Conservation (phyloP, 768 basidiomycete species). For the Pleurotus tuber-regium region DNA sequence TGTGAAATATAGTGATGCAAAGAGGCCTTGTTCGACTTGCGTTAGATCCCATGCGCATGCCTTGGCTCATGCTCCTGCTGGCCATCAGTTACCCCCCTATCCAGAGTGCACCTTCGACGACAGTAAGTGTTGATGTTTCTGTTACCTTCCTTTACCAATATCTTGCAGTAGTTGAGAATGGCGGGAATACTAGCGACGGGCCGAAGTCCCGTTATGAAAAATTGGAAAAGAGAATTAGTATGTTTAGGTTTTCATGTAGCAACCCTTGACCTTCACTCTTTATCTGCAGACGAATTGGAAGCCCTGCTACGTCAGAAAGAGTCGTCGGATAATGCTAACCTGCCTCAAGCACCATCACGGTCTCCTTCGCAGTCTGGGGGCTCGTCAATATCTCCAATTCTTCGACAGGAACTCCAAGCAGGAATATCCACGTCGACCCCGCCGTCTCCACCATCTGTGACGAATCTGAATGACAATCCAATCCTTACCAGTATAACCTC, state of each 20-base stretch:
- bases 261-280: neutral
- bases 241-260: constrained; percentile 21
- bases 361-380: constrained; percentile 11
- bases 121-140: constrained; percentile 32
- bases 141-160: neutral
- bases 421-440: neutral
- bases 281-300: constrained; percentile 60
- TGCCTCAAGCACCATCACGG: constrained; percentile 11
- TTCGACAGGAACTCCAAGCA: constrained; percentile 1
- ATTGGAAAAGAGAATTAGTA: constrained; percentile 68
- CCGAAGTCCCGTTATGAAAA: constrained; percentile 62
- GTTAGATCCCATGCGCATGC: constrained; percentile 73
- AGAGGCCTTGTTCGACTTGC: constrained; percentile 76
- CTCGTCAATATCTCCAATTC: constrained; percentile 5
- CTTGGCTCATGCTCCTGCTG: constrained; percentile 57
- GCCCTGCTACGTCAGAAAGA: constrained; percentile 61
- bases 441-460: neutral
- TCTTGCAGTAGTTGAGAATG: constrained; percentile 39
- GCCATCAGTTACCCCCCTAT: constrained; percentile 46
- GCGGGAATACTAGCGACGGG: constrained; percentile 36
- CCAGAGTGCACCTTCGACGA: constrained; percentile 83
- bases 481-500: constrained; percentile 15
- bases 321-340: constrained; percentile 11
- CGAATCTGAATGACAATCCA: neutral
- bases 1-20: constrained; percentile 55